Base-by-base conservation (phyloP, 352 stramenopile species). In the Achlya hypogyna region DNA sequence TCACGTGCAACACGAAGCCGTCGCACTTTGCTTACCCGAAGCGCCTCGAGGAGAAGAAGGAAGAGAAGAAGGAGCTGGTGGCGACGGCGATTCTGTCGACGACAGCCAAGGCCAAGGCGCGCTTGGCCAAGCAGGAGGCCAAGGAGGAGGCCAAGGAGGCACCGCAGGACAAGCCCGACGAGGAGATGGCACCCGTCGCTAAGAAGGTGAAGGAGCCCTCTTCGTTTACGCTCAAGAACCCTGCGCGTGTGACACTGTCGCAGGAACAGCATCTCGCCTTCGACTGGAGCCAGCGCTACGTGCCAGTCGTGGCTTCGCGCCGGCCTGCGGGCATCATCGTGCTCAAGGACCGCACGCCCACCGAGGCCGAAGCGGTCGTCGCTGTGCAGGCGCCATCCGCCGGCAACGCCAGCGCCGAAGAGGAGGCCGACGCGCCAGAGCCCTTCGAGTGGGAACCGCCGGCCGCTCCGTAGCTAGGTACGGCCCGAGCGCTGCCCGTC, bases 51-150 rank as follows among this genome's bases (percentile, higher is more conserved):
- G 95, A 99, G 75, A 99, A 99, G 81, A 99, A 99, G 75, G 96
- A 99, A 72, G 96, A 98, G 69, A 98, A 98, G 76, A 99, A 99
- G 74, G 97, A 99, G 74, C 79, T 97, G 23, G 95, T 99, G 0
- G 93, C 96, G 10, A 99, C 96, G 0, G 97, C 98, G 4, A 92
- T 98, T 43, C 81, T 99, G 53, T 99, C 94, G 23, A 99, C 96
- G 53, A 99, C 97, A 0, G 93, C 92, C 5, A 98, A 98, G 74
- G 92, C 96, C 9, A 98, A 97, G 71, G 95, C 93, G 6, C 84
- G 93, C 45, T 78, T 90, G 76, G 91, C 91, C 1, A 97, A 98
- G 71, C 89, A 97, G 65, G 88, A 96, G 62, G 89, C 77, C 43
- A 93, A 95, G 75, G 81, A 84, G 62, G 68, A 84, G 14, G 42